Evolutionary conservation across 164 flowering plant species (phyloP).

Genomic region (Buxus sempervirens): DNA sequence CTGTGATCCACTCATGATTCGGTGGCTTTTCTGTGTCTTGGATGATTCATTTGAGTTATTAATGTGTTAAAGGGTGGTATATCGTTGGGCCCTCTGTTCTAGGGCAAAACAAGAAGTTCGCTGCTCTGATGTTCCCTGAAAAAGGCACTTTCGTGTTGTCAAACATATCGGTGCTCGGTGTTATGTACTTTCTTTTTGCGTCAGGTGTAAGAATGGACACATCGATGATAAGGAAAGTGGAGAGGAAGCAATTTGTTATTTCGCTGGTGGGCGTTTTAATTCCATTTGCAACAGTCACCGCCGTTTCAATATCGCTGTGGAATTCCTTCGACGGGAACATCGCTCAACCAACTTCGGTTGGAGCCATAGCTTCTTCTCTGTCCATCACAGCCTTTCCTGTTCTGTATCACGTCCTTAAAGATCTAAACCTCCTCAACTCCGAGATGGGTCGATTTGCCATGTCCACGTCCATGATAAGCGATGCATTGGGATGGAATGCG

Average conservation of each 20-base stretch:
- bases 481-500: constrained; percentile 24
- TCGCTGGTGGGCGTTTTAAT: constrained; percentile 21
- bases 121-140: constrained; percentile 28
- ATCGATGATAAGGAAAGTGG: constrained; percentile 13
- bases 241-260: constrained; percentile 31
- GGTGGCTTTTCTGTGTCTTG: too few species aligned
- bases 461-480: constrained; percentile 29
- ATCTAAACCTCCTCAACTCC: constrained; percentile 59
- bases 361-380: constrained; percentile 21
- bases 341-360: constrained; percentile 19
- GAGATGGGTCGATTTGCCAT: constrained; percentile 55
- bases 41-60: too few species aligned
- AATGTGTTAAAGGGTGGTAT: constrained; percentile 5
- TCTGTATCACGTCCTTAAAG: constrained; percentile 40
- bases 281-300: constrained; percentile 10
- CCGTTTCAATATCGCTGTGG: constrained; percentile 10
- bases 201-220: constrained; percentile 54
- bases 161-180: constrained; percentile 40
- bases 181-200: constrained; percentile 47
- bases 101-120: constrained; percentile 23
- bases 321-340: constrained; percentile 21
- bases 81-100: not conserved
- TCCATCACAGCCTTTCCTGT: constrained; percentile 49
- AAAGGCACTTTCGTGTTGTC: constrained; percentile 18
- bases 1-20: too few species aligned